Base-by-base conservation (phyloP, 306 rosid genomes). In the Prosopis cineraria region DNA sequence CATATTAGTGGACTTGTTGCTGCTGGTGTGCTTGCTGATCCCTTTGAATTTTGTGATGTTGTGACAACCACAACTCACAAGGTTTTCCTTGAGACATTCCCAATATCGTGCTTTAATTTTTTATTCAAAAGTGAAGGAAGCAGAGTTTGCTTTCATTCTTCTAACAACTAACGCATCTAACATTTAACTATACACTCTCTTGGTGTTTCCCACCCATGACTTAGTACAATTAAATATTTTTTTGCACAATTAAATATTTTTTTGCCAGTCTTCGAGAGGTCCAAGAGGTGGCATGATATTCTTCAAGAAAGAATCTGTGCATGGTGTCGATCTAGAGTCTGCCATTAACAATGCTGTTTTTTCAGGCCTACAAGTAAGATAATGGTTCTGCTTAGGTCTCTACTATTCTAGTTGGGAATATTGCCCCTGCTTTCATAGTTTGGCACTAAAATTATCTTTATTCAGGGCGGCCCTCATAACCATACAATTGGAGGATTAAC, bases 31-130 rank as follows among this genome's bases (percentile, higher is more conserved):
- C 87, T 94, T 72, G 87, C 95, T 40, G 77, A 87, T 82, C 98
- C 98, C 58, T 94, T 94, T 81, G 95, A 92, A 37, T 94, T 78
- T 68, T 91, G 95, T 78, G 97, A 94, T 81, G 88, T 94, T 55
- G 98, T 94, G 88, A 94, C 98, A 43, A 94, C 98, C 41, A 94
- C 98, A 59, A 94, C 98, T 36, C 98, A 94, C 91, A 94, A 94
- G 97, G 98, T 92, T 81, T 62, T 27, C 7, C 63, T 30, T 48
- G 25, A 70, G 60, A 58, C 53, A 8, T 25, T 81, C 71, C 29
- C 36, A 36, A 20, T 12, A 53, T 70, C 16, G 2, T 4, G 56
- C 74, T 68, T 78, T 75, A 50, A 68, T 52, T 75, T 75, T 17
- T 60, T 22, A 13, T 40, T 40, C 44, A 40, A 10, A 40, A 40